These are phyloP conservation scores for Auricularia sp. DNA, from an alignment of 768 basidiomycete species.

Conservation along the genomic window DNA sequence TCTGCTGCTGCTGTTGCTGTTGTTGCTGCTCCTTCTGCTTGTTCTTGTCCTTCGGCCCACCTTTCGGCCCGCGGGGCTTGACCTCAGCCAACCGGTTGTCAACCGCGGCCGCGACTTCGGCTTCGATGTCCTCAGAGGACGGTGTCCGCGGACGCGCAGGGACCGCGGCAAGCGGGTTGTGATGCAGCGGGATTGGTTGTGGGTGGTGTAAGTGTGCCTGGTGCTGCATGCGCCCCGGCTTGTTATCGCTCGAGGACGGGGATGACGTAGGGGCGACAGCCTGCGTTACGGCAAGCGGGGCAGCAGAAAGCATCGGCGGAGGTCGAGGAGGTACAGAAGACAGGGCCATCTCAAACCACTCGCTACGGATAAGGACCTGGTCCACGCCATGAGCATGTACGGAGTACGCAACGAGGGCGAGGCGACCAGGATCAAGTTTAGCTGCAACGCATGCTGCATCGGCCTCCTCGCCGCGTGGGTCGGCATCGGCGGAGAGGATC, in stretches of 20 bases:
- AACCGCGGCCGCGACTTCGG: constrained; percentile 54
- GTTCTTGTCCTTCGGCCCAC: constrained; percentile 39
- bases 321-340: constrained; percentile 18
- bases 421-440: constrained; percentile 62
- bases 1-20: constrained; percentile 1
- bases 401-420: constrained; percentile 77
- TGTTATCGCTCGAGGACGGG: constrained; percentile 17
- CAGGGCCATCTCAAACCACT: constrained; percentile 73
- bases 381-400: constrained; percentile 88
- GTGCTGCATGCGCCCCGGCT: constrained; percentile 11
- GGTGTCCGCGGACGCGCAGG: constrained; percentile 52
- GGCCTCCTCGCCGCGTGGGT: constrained; percentile 73
- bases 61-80: constrained; percentile 40
- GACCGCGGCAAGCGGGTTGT: constrained; percentile 15
- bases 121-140: constrained; percentile 65
- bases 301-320: constrained; percentile 16
- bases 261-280: constrained; percentile 21
- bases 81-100: constrained; percentile 35
- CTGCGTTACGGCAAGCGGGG: constrained; percentile 14
- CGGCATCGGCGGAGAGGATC: constrained; percentile 75
- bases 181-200: constrained; percentile 10
- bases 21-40: constrained; percentile 22
- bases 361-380: constrained; percentile 75
- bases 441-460: constrained; percentile 78
- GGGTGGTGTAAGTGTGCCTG: constrained; percentile 13